Conservation (phyloP, 2,329 filamentous ascomycete species). For the Hypoxylon sp. region DNA sequence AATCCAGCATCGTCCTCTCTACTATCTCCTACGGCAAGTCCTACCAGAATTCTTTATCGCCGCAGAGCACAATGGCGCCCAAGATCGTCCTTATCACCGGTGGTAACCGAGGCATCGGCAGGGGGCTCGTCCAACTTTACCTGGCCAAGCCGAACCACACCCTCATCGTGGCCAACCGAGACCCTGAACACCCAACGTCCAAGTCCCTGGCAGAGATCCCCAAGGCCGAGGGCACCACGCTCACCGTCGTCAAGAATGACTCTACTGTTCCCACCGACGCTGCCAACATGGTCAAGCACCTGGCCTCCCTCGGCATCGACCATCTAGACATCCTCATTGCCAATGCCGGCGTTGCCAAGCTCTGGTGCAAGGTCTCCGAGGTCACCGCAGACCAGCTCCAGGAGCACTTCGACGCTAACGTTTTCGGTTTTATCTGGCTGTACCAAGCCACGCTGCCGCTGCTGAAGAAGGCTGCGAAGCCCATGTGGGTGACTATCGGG, state of each 20-base stretch:
- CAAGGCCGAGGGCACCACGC: not conserved
- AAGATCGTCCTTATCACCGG: not conserved
- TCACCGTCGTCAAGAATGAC: not conserved
- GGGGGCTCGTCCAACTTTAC: not conserved
- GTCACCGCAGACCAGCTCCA: slow-evolving; percentile 49
- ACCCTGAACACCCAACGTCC: not conserved
- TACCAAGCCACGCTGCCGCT: slow-evolving; percentile 55
- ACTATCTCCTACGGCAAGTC: too few relatives aligned
- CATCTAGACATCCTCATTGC: slow-evolving; percentile 60
- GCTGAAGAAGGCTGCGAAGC: slow-evolving; percentile 44
- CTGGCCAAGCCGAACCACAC: not conserved
- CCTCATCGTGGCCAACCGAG: not conserved
- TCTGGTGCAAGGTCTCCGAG: slow-evolving; percentile 44
- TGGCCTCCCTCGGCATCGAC: slow-evolving; percentile 46
- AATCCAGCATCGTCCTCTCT: too few relatives aligned
- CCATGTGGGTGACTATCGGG: slow-evolving; percentile 52
- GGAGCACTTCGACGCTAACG: slow-evolving; percentile 53
- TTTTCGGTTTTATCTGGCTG: slow-evolving; percentile 51
- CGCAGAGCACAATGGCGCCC: too few relatives aligned
- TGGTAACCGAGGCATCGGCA: not conserved
- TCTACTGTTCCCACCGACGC: slow-evolving; percentile 20
- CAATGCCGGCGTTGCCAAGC: slow-evolving; percentile 56
- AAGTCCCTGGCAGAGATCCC: not conserved
- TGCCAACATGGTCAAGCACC: not conserved
- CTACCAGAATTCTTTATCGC: too few relatives aligned